Evolutionary conservation across 108 stramenopile genomes (phyloP).

Genomic region (Pseudonitzschia pungens): DNA sequence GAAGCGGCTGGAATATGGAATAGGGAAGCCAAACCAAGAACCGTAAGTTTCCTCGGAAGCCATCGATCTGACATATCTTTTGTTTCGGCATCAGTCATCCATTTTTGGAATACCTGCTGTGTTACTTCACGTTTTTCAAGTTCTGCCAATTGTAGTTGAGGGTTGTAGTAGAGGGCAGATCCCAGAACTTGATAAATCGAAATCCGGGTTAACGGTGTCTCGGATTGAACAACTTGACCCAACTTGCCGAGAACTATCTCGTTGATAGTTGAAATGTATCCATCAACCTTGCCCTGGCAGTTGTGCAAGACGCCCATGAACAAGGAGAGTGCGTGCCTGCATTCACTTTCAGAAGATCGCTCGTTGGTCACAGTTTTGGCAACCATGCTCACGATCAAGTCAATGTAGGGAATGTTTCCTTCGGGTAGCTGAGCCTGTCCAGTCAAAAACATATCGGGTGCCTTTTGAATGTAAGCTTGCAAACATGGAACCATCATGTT

Average conservation of each 20-base stretch:
- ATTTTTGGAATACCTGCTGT: constrained; percentile 79
- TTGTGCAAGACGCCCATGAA: constrained; percentile 91
- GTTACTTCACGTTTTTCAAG: constrained; percentile 84
- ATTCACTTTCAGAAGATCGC: constrained; percentile 82
- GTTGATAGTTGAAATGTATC: constrained; percentile 80
- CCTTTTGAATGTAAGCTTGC: constrained; percentile 92
- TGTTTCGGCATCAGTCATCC: constrained; percentile 69
- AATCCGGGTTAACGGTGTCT: constrained; percentile 66
- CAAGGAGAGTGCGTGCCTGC: constrained; percentile 77
- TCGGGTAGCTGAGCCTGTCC: constrained; percentile 58
- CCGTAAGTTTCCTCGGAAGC: constrained; percentile 78
- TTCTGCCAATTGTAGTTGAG: constrained; percentile 80
- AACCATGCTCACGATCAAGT: constrained; percentile 86
- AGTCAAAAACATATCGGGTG: constrained; percentile 68
- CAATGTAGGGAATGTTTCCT: constrained; percentile 69
- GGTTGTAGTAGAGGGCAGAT: constrained; percentile 87
- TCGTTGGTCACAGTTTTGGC: constrained; percentile 86
- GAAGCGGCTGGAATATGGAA: constrained; percentile 62
- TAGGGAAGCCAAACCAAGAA: constrained; percentile 73
- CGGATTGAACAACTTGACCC: constrained; percentile 77
- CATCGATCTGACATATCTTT: constrained; percentile 55
- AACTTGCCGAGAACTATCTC: constrained; percentile 81
- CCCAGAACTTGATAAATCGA: constrained; percentile 85
- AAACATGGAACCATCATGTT: constrained; percentile 92
- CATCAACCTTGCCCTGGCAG: constrained; percentile 82